Evolutionary conservation across 148 eudicot species (phyloP).

Genomic region (Chenopodium quinoa): DNA sequence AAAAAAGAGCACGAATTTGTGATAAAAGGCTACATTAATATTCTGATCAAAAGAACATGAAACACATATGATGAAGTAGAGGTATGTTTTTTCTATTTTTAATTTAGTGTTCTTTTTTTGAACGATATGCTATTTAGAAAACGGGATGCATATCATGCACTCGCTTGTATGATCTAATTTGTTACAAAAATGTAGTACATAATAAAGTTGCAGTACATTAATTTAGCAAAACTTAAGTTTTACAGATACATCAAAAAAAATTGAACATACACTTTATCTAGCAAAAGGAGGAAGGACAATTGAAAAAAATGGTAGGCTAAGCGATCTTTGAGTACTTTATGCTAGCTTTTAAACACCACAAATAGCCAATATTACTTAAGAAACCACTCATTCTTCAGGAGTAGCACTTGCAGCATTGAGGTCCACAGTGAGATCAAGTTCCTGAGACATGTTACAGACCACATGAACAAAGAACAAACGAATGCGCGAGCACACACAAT

Average conservation of each 20-base stretch:
- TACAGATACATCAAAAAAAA: neutral
- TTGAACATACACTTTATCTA: neutral
- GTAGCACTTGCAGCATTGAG: constrained; percentile 73
- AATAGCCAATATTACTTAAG: neutral
- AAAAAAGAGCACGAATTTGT: too few relatives aligned
- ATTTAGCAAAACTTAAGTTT: neutral
- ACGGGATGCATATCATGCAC: too few relatives aligned
- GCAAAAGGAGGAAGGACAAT: neutral
- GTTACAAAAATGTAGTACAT: neutral
- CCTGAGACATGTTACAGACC: constrained; percentile 36
- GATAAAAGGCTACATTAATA: too few relatives aligned
- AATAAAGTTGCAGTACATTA: neutral
- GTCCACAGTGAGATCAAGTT: constrained; percentile 70
- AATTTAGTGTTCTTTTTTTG: too few relatives aligned
- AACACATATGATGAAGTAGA: too few relatives aligned
- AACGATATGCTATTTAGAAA: too few relatives aligned
- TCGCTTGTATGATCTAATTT: too few relatives aligned
- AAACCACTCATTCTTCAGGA: constrained; percentile 43
- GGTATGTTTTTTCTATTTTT: too few relatives aligned
- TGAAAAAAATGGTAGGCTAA: neutral
- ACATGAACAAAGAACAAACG: neutral
- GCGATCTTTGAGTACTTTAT: constrained; percentile 1
- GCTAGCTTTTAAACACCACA: neutral
- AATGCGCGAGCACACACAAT: neutral
- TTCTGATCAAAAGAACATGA: too few relatives aligned